Conservation (phyloP, 2,329 filamentous ascomycete species). For the Fusarium sp. region DNA sequence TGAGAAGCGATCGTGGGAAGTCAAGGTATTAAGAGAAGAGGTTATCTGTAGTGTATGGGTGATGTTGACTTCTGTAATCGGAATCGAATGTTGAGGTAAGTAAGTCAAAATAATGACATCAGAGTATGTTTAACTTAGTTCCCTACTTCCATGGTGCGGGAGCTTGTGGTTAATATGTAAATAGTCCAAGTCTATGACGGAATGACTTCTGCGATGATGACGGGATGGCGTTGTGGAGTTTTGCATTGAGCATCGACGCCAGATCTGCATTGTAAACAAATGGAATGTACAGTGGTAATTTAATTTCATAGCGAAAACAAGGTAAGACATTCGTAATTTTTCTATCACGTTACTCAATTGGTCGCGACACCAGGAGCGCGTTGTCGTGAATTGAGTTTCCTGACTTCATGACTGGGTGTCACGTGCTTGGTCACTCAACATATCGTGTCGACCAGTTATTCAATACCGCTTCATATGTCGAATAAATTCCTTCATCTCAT, state of each 20-base stretch:
- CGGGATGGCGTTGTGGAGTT: not conserved
- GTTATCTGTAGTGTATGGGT: not conserved
- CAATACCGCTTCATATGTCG: too few relatives aligned
- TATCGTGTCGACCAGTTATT: too few relatives aligned
- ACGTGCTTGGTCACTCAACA: not conserved
- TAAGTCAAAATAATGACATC: not conserved
- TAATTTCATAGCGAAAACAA: not conserved
- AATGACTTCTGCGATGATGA: slow-evolving; percentile 1
- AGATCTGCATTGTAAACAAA: not conserved
- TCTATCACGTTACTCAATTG: not conserved
- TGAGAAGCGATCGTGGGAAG: not conserved
- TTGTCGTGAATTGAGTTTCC: not conserved
- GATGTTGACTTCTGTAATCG: not conserved
- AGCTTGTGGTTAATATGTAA: not conserved
- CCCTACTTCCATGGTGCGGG: not conserved
- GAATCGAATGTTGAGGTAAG: not conserved
- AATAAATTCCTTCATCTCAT: too few relatives aligned
- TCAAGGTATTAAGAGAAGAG: not conserved
- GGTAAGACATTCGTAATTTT: not conserved
- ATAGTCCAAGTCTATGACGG: slow-evolving; percentile 2
- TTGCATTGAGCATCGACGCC: not conserved
- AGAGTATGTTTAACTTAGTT: not conserved
- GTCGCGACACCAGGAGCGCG: too few relatives aligned
- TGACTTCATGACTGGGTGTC: not conserved
- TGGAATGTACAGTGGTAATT: not conserved